Base-by-base conservation (phyloP, 192 early-diverging fungal genomes). In the Coemansia sp. region DNA sequence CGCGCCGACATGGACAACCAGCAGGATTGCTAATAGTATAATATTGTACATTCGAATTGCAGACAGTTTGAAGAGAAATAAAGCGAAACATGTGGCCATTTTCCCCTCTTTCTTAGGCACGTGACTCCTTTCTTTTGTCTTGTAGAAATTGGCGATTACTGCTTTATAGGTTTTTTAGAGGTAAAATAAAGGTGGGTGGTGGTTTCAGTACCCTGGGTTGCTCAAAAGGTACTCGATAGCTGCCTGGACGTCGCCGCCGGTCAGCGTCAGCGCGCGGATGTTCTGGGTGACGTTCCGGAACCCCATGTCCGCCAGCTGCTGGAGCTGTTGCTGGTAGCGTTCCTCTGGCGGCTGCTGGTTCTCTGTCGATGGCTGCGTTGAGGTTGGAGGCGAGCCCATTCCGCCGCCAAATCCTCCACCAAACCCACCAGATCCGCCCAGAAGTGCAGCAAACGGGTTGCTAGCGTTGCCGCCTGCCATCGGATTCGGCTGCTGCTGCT, bases 241-340 rank as follows among this genome's bases (percentile, higher is more conserved):
- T 5, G 90, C 93, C 62, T 95, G 83, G 17, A 98, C 95, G 69
- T 97, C 91, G 34, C 97, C 97, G 17, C 85, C 84, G 13, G 92
- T 87, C 37, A 85, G 70, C 20, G 84, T 79, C 60, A 99, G 83
- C 0, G 92, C 96, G 38, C 92, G 84, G 60, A 99, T 91, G 66
- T 99, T 99, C 76, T 92, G 88, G 28, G 84, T 79, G 2, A 89
- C 88, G 70, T 95, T 88, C 70, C 80, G 92, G 71, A 99, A 94
- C 19, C 97, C 97, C 97, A 99, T 99, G 28, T 99, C 97, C 65
- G 84, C 91, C 69, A 89, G 75, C 77, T 89, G 89, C 70, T 90
- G 88, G 50, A 96, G 83, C 79, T 97, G 92, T 11, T 80, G 74
- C 70, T 86, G 84, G 62, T 83, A 90, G 15, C 88, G 70, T 68